Percentiles rank a stretch among this genome's conserved stretches.
Evolutionary conservation across 768 basidiomycete genomes (phyloP).

Genomic region (Mycena crocata): DNA sequence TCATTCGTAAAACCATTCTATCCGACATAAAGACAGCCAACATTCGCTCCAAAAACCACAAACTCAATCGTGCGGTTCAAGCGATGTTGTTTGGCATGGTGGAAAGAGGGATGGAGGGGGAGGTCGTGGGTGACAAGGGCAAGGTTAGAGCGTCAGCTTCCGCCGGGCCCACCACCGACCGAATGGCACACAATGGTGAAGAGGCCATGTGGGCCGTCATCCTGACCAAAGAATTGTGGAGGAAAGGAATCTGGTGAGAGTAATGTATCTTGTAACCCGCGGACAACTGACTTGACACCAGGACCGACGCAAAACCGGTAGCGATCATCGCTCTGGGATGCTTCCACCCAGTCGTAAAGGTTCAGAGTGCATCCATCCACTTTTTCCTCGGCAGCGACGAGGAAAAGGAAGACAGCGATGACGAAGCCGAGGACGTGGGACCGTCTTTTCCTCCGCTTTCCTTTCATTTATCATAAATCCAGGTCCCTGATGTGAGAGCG

Average conservation of each 20-base stretch:
- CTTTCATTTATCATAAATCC: conserved; percentile 12
- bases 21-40: conserved; percentile 95
- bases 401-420: conserved; percentile 76
- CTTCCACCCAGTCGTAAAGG: conserved; percentile 93
- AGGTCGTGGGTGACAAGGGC: conserved; percentile 87
- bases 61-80: conserved; percentile 95
- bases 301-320: conserved; percentile 93
- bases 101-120: conserved; percentile 88
- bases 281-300: conserved; percentile 42
- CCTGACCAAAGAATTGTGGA: conserved; percentile 93
- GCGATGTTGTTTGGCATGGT: conserved; percentile 97
- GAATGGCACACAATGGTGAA: conserved; percentile 64
- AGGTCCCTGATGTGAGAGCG: conserved; percentile 76
- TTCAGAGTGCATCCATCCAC: conserved; percentile 93
- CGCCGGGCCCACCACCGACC: conserved; percentile 51
- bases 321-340: conserved; percentile 92
- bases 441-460: conserved; percentile 7
- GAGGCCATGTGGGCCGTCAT: conserved; percentile 99
- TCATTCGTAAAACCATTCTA: conserved; percentile 93
- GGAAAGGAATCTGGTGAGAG: conserved; percentile 85
- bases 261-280: neutral
- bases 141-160: conserved; percentile 62
- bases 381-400: conserved; percentile 96
- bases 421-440: conserved; percentile 71
- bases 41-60: conserved; percentile 88